Evolutionary conservation across 2,329 filamentous ascomycete genomes (phyloP).

Genomic region (Penicillium janthinellum): DNA sequence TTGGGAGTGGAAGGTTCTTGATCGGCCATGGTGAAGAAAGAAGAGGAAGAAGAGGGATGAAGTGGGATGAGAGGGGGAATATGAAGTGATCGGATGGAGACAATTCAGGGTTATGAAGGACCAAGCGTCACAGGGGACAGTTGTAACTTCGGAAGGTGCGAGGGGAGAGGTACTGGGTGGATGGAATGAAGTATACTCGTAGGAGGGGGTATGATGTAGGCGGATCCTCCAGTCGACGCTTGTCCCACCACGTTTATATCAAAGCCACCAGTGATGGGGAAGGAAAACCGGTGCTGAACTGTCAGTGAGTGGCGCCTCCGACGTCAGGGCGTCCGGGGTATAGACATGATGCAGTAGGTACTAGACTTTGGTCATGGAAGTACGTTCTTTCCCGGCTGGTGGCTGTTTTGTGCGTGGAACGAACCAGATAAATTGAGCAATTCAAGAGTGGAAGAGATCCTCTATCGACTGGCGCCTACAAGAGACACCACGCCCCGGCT

Average conservation of each 20-base stretch:
- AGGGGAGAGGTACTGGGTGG: background rate
- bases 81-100: conserved; percentile 26
- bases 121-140: conserved; percentile 21
- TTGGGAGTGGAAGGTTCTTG: conserved; percentile 27
- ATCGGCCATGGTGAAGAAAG: conserved; percentile 34
- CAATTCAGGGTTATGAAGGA: conserved; percentile 22
- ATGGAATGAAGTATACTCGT: background rate
- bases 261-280: conserved; percentile 9
- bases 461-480: too few relatives aligned
- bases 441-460: background rate
- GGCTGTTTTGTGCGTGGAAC: background rate
- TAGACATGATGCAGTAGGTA: background rate
- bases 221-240: conserved; percentile 6
- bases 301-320: conserved; percentile 23
- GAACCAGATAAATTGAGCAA: background rate
- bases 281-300: conserved; percentile 20
- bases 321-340: conserved; percentile 26
- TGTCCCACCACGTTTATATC: conserved; percentile 23
- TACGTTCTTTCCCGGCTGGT: background rate
- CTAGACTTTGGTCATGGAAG: too few relatives aligned
- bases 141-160: background rate
- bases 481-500: too few relatives aligned
- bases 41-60: conserved; percentile 17
- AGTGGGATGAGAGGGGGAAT: conserved; percentile 14
- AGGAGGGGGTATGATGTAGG: conserved; percentile 22